phyloP scores from a whole-genome alignment of 768 basidiomycete species.

The Crucibulum laeve region DNA sequence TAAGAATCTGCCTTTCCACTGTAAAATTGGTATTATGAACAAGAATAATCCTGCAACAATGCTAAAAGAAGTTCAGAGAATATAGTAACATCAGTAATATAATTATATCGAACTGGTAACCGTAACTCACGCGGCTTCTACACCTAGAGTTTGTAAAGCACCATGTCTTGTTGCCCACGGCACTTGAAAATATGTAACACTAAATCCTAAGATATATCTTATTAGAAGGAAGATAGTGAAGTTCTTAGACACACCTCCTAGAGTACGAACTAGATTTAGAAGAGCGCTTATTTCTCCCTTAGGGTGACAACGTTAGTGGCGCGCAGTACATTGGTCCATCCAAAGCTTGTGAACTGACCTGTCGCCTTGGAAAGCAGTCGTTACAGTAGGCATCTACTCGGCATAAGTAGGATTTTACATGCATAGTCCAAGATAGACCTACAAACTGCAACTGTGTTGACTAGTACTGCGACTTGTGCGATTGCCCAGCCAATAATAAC shows the following conservation, averaged over 20 bases:
- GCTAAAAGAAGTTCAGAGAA: neutral
- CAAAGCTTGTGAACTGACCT: constrained; percentile 9
- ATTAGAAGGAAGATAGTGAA: neutral
- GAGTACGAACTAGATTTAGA: constrained; percentile 45
- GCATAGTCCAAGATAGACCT: constrained; percentile 12
- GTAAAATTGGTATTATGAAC: constrained; percentile 3
- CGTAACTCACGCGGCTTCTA: constrained; percentile 44
- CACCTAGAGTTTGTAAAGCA: constrained; percentile 50
- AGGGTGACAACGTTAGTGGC: neutral
- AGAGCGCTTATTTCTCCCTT: constrained; percentile 54
- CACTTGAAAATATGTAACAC: constrained; percentile 55
- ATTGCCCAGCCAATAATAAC: constrained; percentile 53
- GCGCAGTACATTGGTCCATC: neutral
- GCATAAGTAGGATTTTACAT: constrained; percentile 14
- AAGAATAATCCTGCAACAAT: constrained; percentile 7
- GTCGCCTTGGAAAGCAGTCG: constrained; percentile 36
- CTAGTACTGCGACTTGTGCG: constrained; percentile 35
- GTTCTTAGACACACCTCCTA: constrained; percentile 30
- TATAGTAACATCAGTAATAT: neutral
- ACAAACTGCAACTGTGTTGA: constrained; percentile 46
- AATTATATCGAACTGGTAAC: neutral
- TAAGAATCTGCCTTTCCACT: constrained; percentile 1
- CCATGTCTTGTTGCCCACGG: constrained; percentile 50
- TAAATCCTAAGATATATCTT: constrained; percentile 27
- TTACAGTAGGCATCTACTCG: constrained; percentile 30